Evolutionary conservation across 768 basidiomycete genomes (phyloP).

Genomic region (Clitopilus hobsonii): DNA sequence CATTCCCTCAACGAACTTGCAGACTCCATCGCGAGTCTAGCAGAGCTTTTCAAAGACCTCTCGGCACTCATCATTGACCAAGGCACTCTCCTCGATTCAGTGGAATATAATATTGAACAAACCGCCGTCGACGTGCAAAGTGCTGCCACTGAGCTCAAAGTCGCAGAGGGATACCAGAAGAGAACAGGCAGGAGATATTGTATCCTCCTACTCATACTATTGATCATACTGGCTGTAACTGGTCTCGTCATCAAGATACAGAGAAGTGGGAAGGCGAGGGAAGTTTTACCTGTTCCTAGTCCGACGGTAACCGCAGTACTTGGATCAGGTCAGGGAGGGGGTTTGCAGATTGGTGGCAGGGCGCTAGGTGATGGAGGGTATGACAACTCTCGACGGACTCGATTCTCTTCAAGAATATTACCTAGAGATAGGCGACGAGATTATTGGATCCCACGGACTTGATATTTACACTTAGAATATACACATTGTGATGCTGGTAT

Average conservation of each 20-base stretch:
- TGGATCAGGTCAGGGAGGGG: neutral
- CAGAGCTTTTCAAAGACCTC: constrained; percentile 95
- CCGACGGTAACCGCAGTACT: constrained; percentile 10
- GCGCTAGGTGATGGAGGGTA: neutral
- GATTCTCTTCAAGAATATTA: constrained; percentile 9
- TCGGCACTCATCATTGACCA: constrained; percentile 94
- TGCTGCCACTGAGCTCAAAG: constrained; percentile 78
- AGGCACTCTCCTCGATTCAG: constrained; percentile 91
- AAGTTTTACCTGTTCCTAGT: constrained; percentile 20
- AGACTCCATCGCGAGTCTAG: constrained; percentile 83
- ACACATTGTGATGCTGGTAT: neutral
- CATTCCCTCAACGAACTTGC: constrained; percentile 87
- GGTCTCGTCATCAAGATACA: constrained; percentile 93
- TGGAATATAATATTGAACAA: constrained; percentile 97
- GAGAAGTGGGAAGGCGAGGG: constrained; percentile 34
- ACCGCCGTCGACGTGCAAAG: constrained; percentile 78
- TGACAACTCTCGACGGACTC: neutral
- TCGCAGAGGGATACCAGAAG: constrained; percentile 87
- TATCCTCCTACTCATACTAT: constrained; percentile 85
- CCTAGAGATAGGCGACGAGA: constrained; percentile 7
- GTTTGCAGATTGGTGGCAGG: neutral
- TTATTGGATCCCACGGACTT: constrained; percentile 6
- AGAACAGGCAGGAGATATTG: constrained; percentile 90
- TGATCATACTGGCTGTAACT: constrained; percentile 84
- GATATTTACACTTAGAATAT: neutral